Conservation (phyloP, 352 stramenopile genomes). For the Pythium dissotocum region DNA sequence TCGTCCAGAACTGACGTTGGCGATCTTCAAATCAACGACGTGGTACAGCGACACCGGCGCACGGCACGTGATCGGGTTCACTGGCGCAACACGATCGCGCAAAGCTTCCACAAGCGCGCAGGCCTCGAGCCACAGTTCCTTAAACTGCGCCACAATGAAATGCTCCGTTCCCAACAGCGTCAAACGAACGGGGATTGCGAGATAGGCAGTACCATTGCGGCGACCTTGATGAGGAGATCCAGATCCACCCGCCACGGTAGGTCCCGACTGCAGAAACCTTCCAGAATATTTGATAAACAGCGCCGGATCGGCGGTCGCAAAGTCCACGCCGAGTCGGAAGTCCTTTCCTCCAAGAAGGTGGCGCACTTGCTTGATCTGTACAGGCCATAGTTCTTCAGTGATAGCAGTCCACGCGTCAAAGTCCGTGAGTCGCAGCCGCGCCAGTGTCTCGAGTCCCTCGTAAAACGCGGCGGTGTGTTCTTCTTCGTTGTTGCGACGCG, state of each 20-base stretch:
- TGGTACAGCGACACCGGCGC: background rate
- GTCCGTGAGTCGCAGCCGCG: background rate
- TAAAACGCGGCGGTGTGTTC: background rate
- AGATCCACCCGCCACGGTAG: background rate
- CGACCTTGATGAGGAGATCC: background rate
- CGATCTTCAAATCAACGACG: background rate
- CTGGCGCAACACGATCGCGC: background rate
- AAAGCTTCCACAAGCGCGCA: background rate
- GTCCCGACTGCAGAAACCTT: background rate
- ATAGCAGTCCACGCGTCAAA: background rate
- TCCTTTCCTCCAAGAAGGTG: background rate
- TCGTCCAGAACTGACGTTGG: background rate
- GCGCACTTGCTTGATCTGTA: background rate
- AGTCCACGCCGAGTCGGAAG: background rate
- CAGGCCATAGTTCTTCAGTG: background rate
- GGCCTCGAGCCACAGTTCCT: background rate
- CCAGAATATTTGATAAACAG: background rate
- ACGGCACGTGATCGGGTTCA: background rate
- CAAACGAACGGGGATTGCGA: background rate
- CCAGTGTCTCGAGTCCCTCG: background rate
- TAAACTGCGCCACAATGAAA: background rate
- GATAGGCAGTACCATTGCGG: background rate
- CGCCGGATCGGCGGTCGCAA: background rate
- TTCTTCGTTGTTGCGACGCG: background rate
- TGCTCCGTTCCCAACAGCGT: background rate